Conservation (phyloP, 176 grass and related monocot species). For the Avena sativa region DNA sequence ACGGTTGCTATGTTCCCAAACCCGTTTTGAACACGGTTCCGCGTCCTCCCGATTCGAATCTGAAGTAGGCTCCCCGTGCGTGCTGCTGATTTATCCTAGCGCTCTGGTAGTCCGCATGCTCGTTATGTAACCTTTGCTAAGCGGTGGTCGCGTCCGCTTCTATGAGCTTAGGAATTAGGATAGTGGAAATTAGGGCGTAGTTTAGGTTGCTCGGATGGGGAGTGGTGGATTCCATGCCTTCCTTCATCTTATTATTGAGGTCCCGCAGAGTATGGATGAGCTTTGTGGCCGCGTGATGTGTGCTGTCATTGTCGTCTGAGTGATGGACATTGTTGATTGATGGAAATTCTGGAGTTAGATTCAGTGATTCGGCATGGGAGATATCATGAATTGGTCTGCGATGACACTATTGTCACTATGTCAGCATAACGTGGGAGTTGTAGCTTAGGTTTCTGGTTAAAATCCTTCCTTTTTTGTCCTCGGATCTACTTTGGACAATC, state of each 20-base stretch:
- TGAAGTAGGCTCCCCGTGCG: neutral
- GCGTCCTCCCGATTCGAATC: constrained; percentile 42
- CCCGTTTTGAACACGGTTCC: neutral
- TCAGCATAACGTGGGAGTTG: neutral
- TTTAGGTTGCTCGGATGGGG: constrained; percentile 14
- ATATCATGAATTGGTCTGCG: neutral
- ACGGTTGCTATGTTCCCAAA: too few relatives aligned
- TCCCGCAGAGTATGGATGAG: neutral
- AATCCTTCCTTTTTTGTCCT: neutral
- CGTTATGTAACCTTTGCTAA: neutral
- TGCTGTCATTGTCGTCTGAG: neutral
- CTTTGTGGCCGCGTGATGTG: neutral
- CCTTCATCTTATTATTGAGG: neutral
- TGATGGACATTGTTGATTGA: neutral
- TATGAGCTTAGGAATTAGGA: neutral
- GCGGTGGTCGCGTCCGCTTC: neutral
- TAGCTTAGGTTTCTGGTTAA: neutral
- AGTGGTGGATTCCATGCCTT: neutral
- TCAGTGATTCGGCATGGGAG: neutral
- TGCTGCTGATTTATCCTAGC: neutral
- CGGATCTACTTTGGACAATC: neutral
- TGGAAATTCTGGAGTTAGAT: neutral
- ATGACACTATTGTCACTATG: neutral
- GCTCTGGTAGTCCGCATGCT: neutral
- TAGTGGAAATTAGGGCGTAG: neutral